phyloP scores from a whole-genome alignment of 352 stramenopile species.

The Phytophthora pluvialis region DNA sequence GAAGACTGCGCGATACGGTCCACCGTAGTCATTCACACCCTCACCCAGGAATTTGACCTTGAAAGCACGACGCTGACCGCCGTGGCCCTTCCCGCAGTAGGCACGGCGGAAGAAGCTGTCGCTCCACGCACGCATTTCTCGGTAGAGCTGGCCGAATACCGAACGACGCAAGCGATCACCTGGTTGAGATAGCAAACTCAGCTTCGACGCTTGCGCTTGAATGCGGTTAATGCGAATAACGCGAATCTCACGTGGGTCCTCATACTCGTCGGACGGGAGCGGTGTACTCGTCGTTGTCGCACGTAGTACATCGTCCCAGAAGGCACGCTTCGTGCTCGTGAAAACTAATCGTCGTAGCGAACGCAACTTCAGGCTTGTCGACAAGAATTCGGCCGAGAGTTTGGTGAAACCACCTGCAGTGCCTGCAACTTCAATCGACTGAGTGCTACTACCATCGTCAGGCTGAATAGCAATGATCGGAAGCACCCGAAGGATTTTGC shows the following conservation, averaged over 20 bases:
- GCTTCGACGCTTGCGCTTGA: constrained; percentile 87
- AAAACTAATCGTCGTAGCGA: constrained; percentile 84
- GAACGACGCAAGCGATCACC: constrained; percentile 90
- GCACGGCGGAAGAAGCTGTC: constrained; percentile 94
- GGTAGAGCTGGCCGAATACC: constrained; percentile 98
- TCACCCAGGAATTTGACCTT: constrained; percentile 99
- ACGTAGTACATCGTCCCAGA: constrained; percentile 94
- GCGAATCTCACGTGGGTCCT: constrained; percentile 97
- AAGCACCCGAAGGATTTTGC: constrained; percentile 87
- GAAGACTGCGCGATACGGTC: constrained; percentile 98
- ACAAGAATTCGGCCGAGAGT: constrained; percentile 59
- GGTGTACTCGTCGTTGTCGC: constrained; percentile 97
- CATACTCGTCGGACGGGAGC: constrained; percentile 98
- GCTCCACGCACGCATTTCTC: constrained; percentile 95
- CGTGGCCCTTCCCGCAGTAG: constrained; percentile 98
- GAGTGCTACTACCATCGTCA: constrained; percentile 45
- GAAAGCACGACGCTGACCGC: constrained; percentile 97
- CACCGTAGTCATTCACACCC: constrained; percentile 99
- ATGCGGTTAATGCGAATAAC: constrained; percentile 98
- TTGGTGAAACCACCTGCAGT: constrained; percentile 15
- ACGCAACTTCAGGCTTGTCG: constrained; percentile 78
- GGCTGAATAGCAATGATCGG: constrained; percentile 84
- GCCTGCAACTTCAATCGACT: constrained; percentile 59
- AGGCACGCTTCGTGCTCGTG: constrained; percentile 93
- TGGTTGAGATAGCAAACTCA: constrained; percentile 89